Evolutionary conservation across 2,329 filamentous ascomycete species (phyloP).

Genomic region (Lachnellula subtilissima): DNA sequence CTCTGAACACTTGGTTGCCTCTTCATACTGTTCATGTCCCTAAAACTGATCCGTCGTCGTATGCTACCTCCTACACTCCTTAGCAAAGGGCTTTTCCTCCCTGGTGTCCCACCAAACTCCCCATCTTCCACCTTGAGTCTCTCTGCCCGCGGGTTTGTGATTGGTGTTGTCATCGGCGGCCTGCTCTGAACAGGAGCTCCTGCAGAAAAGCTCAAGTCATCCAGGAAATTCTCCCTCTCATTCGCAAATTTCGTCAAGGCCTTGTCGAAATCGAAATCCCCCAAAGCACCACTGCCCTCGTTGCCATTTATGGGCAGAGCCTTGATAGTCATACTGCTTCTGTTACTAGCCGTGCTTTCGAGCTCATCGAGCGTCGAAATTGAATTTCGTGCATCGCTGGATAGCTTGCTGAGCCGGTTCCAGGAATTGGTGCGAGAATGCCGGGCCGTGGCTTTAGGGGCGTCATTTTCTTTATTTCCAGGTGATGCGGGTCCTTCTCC

Average conservation of each 20-base stretch:
- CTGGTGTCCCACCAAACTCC: constrained; percentile 27
- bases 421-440: constrained; percentile 59
- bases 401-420: constrained; percentile 53
- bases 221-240: constrained; percentile 89
- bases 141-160: constrained; percentile 75
- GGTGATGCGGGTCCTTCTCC: constrained; percentile 45
- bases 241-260: constrained; percentile 90
- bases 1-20: constrained; percentile 67
- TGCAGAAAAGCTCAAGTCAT: constrained; percentile 84
- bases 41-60: constrained; percentile 83
- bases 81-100: constrained; percentile 40
- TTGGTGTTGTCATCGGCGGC: constrained; percentile 68
- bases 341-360: constrained; percentile 50
- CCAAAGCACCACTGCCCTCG: constrained; percentile 31
- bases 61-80: constrained; percentile 71
- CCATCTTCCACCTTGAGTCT: constrained; percentile 74
- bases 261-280: constrained; percentile 87
- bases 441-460: constrained; percentile 37
- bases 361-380: constrained; percentile 53
- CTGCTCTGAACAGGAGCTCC: constrained; percentile 64
- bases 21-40: constrained; percentile 93
- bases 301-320: constrained; percentile 25
- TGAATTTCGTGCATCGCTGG: constrained; percentile 47
- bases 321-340: constrained; percentile 61
- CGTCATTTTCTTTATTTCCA: constrained; percentile 11